A percentile compares a stretch with the other conserved stretches of the same genome.
Evolutionary conservation across 2,329 filamentous ascomycete genomes (phyloP).

Genomic region (Daldinia eschscholtzii): DNA sequence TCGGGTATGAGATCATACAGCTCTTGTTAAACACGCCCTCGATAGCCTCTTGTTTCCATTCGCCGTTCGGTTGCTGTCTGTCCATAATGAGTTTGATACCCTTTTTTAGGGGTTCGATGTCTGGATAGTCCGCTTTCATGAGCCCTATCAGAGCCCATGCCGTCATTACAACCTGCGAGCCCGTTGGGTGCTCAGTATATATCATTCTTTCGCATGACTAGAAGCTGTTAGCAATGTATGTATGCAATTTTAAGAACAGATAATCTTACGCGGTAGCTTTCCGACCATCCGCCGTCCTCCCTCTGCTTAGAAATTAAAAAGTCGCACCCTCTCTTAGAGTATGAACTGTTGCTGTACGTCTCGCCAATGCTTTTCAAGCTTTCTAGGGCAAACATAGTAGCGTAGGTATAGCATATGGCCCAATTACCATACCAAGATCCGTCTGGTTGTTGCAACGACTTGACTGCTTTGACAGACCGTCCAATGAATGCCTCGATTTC

Average conservation of each 20-base stretch:
- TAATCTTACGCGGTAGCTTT: constrained; percentile 79
- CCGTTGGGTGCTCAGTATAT: constrained; percentile 79
- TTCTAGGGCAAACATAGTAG: constrained; percentile 95
- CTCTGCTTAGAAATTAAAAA: constrained; percentile 89
- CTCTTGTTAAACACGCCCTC: constrained; percentile 99
- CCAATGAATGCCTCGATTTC: constrained; percentile 82
- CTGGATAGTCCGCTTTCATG: constrained; percentile 84
- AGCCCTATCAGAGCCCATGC: constrained; percentile 88
- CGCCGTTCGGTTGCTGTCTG: constrained; percentile 87
- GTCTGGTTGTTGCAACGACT: constrained; percentile 79
- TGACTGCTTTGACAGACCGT: constrained; percentile 85
- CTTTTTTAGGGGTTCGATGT: constrained; percentile 77
- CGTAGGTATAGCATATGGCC: constrained; percentile 99
- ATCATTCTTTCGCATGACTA: constrained; percentile 81
- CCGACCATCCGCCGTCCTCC: constrained; percentile 94
- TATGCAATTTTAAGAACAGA: neutral
- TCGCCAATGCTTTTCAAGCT: constrained; percentile 86
- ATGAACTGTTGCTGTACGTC: constrained; percentile 78
- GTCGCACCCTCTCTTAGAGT: constrained; percentile 80
- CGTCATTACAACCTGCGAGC: constrained; percentile 93
- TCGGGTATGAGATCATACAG: constrained; percentile 99
- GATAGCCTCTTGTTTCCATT: constrained; percentile 95
- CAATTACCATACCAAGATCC: constrained; percentile 98
- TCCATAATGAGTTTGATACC: constrained; percentile 86
- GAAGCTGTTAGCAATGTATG: constrained; percentile 16